Evolutionary conservation across 2,329 filamentous ascomycete species (phyloP).

Genomic region (Cladosporium sp.): DNA sequence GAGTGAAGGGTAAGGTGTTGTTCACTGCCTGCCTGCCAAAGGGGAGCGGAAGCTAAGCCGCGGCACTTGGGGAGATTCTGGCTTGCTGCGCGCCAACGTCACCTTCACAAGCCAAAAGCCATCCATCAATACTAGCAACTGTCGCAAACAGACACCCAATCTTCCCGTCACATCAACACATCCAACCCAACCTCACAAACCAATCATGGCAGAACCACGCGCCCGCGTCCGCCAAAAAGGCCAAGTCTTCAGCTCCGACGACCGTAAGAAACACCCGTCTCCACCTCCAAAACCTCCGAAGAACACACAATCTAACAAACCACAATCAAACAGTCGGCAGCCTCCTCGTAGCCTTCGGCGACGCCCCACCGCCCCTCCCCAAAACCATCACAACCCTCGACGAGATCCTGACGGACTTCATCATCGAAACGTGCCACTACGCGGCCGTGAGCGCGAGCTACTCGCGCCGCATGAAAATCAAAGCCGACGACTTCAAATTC

Average conservation of each 20-base stretch:
- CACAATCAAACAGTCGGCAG: constrained; percentile 3
- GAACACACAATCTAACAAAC: constrained; percentile 3
- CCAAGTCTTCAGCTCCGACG: constrained; percentile 42
- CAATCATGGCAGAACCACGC: constrained; percentile 45
- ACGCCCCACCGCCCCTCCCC: constrained; percentile 63
- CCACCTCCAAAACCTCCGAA: background rate
- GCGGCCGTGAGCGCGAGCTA: constrained; percentile 82
- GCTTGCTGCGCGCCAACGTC: constrained; percentile 1
- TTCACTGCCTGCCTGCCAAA: background rate
- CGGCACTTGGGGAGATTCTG: background rate
- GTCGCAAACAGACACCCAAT: background rate
- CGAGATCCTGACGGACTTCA: constrained; percentile 94
- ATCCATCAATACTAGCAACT: background rate
- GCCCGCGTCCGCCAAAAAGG: constrained; percentile 45
- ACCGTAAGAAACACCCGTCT: constrained; percentile 30
- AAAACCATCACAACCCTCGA: constrained; percentile 84
- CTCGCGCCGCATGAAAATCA: constrained; percentile 90
- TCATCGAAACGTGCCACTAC: constrained; percentile 88
- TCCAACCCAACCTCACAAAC: background rate
- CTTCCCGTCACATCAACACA: background rate
- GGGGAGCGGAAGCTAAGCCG: constrained; percentile 8
- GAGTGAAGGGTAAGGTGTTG: constrained; percentile 9
- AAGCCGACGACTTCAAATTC: constrained; percentile 97
- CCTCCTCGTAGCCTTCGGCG: constrained; percentile 77
- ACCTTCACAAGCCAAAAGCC: constrained; percentile 12